Conservation (phyloP, 768 basidiomycete genomes). For the Phanerodontia chrysosporium region DNA sequence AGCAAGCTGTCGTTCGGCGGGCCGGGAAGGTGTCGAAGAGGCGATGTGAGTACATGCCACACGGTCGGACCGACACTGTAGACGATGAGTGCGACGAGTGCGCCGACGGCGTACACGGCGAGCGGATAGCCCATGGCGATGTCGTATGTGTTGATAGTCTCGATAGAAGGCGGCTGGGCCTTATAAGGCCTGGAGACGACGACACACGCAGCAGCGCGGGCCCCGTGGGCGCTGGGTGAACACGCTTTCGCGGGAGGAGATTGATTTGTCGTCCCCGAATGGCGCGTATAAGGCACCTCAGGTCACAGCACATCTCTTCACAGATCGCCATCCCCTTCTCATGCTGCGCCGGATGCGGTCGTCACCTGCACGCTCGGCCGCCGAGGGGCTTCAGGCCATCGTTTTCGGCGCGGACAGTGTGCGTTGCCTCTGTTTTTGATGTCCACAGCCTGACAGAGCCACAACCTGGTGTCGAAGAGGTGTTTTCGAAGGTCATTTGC, state of each 20-base stretch:
- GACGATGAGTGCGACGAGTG: not conserved
- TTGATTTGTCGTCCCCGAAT: not conserved
- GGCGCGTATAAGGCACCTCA: not conserved
- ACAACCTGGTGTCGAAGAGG: not conserved
- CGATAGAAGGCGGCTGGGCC: no score
- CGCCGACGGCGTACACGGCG: not conserved
- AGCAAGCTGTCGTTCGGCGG: slow-evolving; percentile 42
- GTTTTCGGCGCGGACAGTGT: not conserved
- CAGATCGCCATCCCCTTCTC: not conserved
- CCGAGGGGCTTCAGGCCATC: not conserved
- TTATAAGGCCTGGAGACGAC: not conserved
- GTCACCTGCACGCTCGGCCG: not conserved
- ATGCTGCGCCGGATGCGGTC: not conserved
- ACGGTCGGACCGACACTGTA: not conserved
- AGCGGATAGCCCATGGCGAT: not conserved
- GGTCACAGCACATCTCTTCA: not conserved
- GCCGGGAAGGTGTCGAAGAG: slow-evolving; percentile 46
- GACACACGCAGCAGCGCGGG: not conserved
- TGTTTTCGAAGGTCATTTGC: not conserved
- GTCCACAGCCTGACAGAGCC: not conserved
- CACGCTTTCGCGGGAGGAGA: not conserved
- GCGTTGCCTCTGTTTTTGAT: no score
- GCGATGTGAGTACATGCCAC: slow-evolving; percentile 24
- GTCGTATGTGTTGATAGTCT: not conserved
- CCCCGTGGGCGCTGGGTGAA: not conserved